These are phyloP conservation scores for Teratosphaeria epicoccoides DNA, from an alignment of 2,329 filamentous ascomycete genomes.

Conservation along the genomic window DNA sequence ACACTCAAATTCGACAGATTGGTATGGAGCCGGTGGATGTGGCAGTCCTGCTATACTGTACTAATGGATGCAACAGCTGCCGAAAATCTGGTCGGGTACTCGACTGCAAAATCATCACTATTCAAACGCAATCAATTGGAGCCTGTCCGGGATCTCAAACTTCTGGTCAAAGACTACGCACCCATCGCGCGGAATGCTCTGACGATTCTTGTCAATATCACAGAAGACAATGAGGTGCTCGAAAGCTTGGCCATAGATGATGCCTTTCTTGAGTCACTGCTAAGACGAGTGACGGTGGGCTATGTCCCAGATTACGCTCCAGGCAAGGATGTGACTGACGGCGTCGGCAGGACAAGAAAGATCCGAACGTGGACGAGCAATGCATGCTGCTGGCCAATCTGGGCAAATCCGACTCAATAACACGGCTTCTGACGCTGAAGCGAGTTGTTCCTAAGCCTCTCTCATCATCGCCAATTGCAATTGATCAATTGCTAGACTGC, in stretches of 20 bases:
- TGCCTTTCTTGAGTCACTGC: slow-evolving; percentile 63
- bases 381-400: slow-evolving; percentile 92
- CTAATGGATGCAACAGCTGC: slow-evolving; percentile 44
- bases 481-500: slow-evolving; percentile 88
- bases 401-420: slow-evolving; percentile 63
- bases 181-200: slow-evolving; percentile 88
- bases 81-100: slow-evolving; percentile 78
- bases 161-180: slow-evolving; percentile 77
- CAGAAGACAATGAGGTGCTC: slow-evolving; percentile 65
- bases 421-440: slow-evolving; percentile 56
- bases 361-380: slow-evolving; percentile 72
- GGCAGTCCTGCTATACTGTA: neutral
- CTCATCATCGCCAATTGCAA: slow-evolving; percentile 58
- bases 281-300: slow-evolving; percentile 66
- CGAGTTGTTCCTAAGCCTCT: slow-evolving; percentile 60
- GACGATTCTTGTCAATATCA: slow-evolving; percentile 80
- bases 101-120: slow-evolving; percentile 61
- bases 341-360: slow-evolving; percentile 50
- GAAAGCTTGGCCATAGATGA: slow-evolving; percentile 66
- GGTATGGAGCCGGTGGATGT: slow-evolving; percentile 36
- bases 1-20: slow-evolving; percentile 77
- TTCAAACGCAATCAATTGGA: slow-evolving; percentile 74
- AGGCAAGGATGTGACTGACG: neutral
- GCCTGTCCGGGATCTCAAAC: slow-evolving; percentile 77
- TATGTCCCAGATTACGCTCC: slow-evolving; percentile 6